Base-by-base conservation (phyloP, 768 basidiomycete species). In the Rubroboletus satanas region DNA sequence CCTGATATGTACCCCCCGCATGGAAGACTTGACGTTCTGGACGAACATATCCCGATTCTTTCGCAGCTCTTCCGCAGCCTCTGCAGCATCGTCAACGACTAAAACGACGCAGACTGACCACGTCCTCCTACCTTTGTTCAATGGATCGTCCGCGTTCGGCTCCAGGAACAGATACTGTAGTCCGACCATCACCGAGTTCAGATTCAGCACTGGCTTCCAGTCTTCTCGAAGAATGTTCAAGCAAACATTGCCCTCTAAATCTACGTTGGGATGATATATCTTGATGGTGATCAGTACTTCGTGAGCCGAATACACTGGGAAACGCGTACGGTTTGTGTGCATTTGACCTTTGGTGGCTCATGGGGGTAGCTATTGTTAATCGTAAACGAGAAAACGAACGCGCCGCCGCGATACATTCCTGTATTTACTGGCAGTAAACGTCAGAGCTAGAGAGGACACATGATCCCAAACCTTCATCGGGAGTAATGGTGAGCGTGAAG, bases 181-280 rank as follows among this genome's bases (percentile, higher is more conserved):
- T 35, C 97, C 97, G 56, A 98, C 92, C 93, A 98, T 96, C 60
- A 99, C 93, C 31, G 95, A 92, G 70, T 94, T 98, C 49, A 99
- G 79, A 73, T 98, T 98, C 42, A 99, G 78, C 4, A 99, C 97
- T 6, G 97, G 97, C 68, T 99, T 99, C 97, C 97, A 99, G 75
- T 99, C 97, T 77, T 99, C 97, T 69, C 97, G 85, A 55, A 98
- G 82, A 69, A 98, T 98, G 74, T 98, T 98, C 64, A 99, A 73
- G 77, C 97, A 99, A 44, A 99, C 96, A 63, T 98, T 98, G 43
- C 97, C 97, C 69, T 98, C 93, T 36, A 97, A 81, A 72, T 99
- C 97, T 49, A 99, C 88, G 66, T 99, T 99, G 1, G 97, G 97
- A 70, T 99, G 97, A 72, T 99, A 99, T 68, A 98, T 98, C 96